phyloP scores from a whole-genome alignment of 768 basidiomycete species.

The Flagelloscypha sp. region DNA sequence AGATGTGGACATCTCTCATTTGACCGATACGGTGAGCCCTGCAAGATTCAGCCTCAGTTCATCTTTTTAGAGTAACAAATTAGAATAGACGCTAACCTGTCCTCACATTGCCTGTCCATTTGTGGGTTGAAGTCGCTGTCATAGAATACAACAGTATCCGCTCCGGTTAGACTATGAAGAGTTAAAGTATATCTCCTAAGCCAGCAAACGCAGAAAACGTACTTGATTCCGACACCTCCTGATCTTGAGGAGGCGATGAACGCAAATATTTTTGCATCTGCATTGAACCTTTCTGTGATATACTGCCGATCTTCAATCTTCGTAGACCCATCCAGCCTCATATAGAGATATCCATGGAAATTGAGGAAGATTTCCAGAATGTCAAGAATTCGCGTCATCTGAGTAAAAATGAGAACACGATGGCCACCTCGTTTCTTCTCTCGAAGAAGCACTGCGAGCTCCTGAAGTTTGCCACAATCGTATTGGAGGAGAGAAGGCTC shows the following conservation, averaged over 20 bases:
- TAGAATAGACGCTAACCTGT: constrained; percentile 46
- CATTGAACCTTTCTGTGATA: constrained; percentile 82
- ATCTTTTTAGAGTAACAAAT: background rate
- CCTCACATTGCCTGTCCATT: constrained; percentile 96
- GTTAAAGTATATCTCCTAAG: constrained; percentile 15
- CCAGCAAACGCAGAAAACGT: constrained; percentile 22
- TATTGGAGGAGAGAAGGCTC: constrained; percentile 85
- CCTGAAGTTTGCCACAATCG: constrained; percentile 93
- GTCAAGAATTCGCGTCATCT: constrained; percentile 94
- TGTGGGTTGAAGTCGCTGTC: constrained; percentile 97
- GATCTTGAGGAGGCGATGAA: constrained; percentile 83
- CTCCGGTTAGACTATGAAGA: constrained; percentile 62
- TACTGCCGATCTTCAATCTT: constrained; percentile 92
- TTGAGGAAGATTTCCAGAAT: constrained; percentile 91
- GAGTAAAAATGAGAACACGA: constrained; percentile 92
- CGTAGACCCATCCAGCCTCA: constrained; percentile 90
- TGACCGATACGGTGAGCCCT: constrained; percentile 99
- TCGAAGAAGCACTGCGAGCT: constrained; percentile 68
- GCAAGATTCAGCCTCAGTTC: constrained; percentile 5
- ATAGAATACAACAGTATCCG: constrained; percentile 95
- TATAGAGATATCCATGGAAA: constrained; percentile 87
- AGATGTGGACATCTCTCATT: constrained; percentile 92
- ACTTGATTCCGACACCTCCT: constrained; percentile 94
- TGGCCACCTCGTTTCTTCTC: constrained; percentile 84
- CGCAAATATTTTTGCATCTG: constrained; percentile 69